Base-by-base conservation (phyloP, 2,329 filamentous ascomycete species). In the Calonectria ilicicola region DNA sequence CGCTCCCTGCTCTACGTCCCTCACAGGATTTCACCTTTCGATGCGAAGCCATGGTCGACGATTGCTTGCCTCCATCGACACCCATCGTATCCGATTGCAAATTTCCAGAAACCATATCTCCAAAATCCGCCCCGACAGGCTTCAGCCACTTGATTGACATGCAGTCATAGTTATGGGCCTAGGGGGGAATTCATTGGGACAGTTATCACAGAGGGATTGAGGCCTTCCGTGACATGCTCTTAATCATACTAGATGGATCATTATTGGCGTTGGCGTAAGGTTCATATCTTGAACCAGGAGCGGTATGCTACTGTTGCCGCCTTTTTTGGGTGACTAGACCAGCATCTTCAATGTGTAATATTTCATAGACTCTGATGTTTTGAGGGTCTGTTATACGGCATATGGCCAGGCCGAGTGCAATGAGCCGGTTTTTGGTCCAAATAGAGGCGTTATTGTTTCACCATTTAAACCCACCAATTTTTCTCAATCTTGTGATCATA, bases 41-140 rank as follows among this genome's bases (percentile, higher is more conserved):
- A 9, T 62, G 67, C 62, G 70, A 76, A 14, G 35, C 40, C 42
- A 70, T 68, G 47, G 29, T 47, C 26, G 65, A 72, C 27, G 42
- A 72, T 19, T 44, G 38, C 49, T 67, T 35, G 12, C 49, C 40
- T 58, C 73, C 76, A 32, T 76, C 80, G 23, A 79, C 78, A 27
- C 79, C 80, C 5, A 72, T 67, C 9, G 60, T 66, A 44, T 38
- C 69, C 12, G 71, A 51, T 4, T 67, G 73, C 78, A 81, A 72
- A 27, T 71, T 73, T 32, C 47, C 77, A 40, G 76, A 84, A 26
- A 87, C 86, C 7, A 87, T 88, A 44, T 87, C 86, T 29, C 86
- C 87, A 8, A 83, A 79, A 32, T 84, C 83, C 4, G 77, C 85
- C 23, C 87, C 87, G 5, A 81, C 80, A 19, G 83, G 82, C 35